A percentile compares a stretch with the other conserved stretches of the same genome.
Evolutionary conservation across 352 stramenopile species (phyloP).

Genomic region (Plasmopara halstedii): DNA sequence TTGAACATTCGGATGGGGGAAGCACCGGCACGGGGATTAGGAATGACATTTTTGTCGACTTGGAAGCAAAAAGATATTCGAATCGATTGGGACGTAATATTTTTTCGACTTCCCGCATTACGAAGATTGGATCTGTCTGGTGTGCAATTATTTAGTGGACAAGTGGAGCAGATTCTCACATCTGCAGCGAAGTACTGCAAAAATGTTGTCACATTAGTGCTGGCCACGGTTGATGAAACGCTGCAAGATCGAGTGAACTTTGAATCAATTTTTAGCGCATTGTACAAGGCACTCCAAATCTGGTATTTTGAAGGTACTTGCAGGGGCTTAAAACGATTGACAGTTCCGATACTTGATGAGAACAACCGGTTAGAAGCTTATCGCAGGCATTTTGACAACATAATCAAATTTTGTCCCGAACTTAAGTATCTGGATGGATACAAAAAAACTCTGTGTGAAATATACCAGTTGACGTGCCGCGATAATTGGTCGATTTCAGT

Average conservation of each 20-base stretch:
- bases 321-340: conserved; percentile 25
- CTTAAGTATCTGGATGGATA: conserved; percentile 33
- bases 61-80: conserved; percentile 5
- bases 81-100: conserved; percentile 19
- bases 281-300: conserved; percentile 20
- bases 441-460: conserved; percentile 22
- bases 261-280: conserved; percentile 11
- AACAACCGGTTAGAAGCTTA: conserved; percentile 9
- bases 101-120: conserved; percentile 15
- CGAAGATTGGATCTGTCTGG: conserved; percentile 23
- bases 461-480: conserved; percentile 27
- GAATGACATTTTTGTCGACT: background rate
- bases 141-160: conserved; percentile 17
- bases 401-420: conserved; percentile 20
- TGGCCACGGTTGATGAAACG: conserved; percentile 6
- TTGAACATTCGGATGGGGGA: conserved; percentile 24
- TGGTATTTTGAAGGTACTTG: conserved; percentile 13
- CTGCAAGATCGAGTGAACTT: conserved; percentile 7
- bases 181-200: conserved; percentile 20
- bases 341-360: conserved; percentile 13
- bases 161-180: conserved; percentile 16
- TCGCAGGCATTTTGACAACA: conserved; percentile 20
- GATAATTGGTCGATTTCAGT: conserved; percentile 23
- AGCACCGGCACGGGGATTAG: background rate
- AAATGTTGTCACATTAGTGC: conserved; percentile 19